These are phyloP conservation scores for Clathrospora elynae DNA, from an alignment of 2,329 filamentous ascomycete genomes.

Conservation along the genomic window DNA sequence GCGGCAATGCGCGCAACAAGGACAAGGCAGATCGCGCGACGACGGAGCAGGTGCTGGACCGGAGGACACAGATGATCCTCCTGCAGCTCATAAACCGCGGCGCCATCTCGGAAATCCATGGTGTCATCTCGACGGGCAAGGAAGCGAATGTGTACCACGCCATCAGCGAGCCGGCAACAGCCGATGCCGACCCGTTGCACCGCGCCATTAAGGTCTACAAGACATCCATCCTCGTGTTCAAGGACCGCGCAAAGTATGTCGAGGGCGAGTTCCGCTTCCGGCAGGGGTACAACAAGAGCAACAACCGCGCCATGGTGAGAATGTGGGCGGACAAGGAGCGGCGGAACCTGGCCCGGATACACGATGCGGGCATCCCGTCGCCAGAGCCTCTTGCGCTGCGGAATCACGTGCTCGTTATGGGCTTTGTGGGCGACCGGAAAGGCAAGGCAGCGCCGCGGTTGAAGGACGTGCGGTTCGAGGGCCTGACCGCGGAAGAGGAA, in stretches of 20 bases:
- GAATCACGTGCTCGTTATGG: conserved; percentile 95
- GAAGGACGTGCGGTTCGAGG: conserved; percentile 78
- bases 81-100: conserved; percentile 95
- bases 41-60: conserved; percentile 91
- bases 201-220: conserved; percentile 99
- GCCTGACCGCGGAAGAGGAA: conserved; percentile 60
- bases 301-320: conserved; percentile 96
- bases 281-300: conserved; percentile 88
- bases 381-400: conserved; percentile 88
- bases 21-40: conserved; percentile 94
- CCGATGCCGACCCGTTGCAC: conserved; percentile 60
- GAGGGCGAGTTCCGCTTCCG: conserved; percentile 92
- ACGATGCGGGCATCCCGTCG: conserved; percentile 83
- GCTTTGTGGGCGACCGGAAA: conserved; percentile 83
- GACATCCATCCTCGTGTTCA: conserved; percentile 96
- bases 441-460: conserved; percentile 88
- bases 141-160: conserved; percentile 98
- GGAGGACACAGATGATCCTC: conserved; percentile 91
- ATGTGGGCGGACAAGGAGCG: conserved; percentile 99
- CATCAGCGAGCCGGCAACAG: conserved; percentile 63
- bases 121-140: conserved; percentile 94
- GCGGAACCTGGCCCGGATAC: conserved; percentile 84
- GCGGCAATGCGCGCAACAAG: conserved; percentile 60
- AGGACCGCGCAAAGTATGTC: conserved; percentile 95
- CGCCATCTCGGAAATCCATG: conserved; percentile 87